phyloP scores from a whole-genome alignment of 1,139 yeast species.

The Ogataea hybrid region DNA sequence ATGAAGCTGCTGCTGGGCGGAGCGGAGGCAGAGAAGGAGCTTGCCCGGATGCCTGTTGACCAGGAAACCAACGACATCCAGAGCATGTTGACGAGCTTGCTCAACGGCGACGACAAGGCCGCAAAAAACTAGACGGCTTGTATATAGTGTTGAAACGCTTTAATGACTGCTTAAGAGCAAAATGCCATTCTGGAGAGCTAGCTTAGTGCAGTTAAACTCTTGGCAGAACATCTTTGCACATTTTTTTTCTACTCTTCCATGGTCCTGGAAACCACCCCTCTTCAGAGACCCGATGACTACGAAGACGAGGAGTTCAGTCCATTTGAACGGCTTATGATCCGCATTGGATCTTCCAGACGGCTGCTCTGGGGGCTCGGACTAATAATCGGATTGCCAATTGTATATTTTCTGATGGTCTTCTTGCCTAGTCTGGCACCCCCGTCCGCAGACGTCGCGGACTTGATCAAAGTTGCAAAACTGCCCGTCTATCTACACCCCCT shows the following conservation, averaged over 20 bases:
- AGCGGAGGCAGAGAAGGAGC: conserved; percentile 51
- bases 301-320: conserved; percentile 24
- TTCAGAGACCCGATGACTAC: conserved; percentile 10
- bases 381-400: conserved; percentile 21
- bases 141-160: conserved; percentile 1
- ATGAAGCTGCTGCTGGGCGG: conserved; percentile 73
- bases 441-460: conserved; percentile 25
- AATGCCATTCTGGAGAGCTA: too few species aligned
- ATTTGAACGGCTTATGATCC: conserved; percentile 14
- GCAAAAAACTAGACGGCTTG: conserved; percentile 3
- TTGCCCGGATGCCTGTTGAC: conserved; percentile 56
- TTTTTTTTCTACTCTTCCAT: background rate
- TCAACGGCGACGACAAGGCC: conserved; percentile 15
- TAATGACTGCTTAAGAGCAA: too few species aligned
- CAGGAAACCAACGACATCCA: conserved; percentile 61
- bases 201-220: too few species aligned
- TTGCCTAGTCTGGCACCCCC: conserved; percentile 33
- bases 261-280: conserved; percentile 9
- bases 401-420: conserved; percentile 27
- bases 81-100: conserved; percentile 21
- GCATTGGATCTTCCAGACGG: conserved; percentile 13
- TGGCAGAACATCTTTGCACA: background rate
- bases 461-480: conserved; percentile 22
- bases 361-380: conserved; percentile 6
- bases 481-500: conserved; percentile 31